Conservation (phyloP, 73 alveolate genomes). For the Stentor roeselii region DNA sequence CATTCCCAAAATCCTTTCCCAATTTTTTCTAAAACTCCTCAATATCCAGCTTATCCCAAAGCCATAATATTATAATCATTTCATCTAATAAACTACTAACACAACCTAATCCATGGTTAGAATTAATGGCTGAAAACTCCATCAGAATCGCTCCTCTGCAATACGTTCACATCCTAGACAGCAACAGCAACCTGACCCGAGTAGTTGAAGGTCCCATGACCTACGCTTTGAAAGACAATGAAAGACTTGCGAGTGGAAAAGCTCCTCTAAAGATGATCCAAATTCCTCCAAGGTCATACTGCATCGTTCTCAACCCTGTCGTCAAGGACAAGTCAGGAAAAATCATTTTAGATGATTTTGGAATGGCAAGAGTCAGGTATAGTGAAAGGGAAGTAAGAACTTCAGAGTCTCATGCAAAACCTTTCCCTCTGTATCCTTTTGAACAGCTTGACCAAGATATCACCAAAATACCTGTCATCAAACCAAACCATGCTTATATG, state of each 20-base stretch:
- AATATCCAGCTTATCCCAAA: no score
- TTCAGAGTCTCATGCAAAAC: conserved; percentile 56
- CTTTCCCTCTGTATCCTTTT: conserved; percentile 79
- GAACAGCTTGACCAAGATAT: conserved; percentile 53
- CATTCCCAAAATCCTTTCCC: no score
- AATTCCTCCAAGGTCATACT: conserved; percentile 64
- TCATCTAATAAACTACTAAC: no score
- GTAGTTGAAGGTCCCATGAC: conserved; percentile 21
- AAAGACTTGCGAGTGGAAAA: not conserved
- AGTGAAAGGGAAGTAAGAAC: conserved; percentile 69
- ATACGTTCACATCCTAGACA: conserved; percentile 45
- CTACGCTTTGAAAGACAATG: conserved; percentile 9
- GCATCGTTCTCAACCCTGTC: conserved; percentile 67
- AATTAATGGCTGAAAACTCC: conserved; percentile 26
- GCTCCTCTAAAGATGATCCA: conserved; percentile 50
- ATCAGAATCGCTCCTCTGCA: conserved; percentile 41
- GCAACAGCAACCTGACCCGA: conserved; percentile 41
- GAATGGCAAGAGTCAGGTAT: conserved; percentile 50
- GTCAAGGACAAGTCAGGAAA: conserved; percentile 41
- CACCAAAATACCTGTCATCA: conserved; percentile 33
- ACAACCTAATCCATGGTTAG: no score
- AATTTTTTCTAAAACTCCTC: no score
- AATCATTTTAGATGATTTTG: conserved; percentile 39
- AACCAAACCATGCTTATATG: conserved; percentile 50
- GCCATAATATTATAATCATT: no score